phyloP scores from a whole-genome alignment of 176 grass and related monocot species.

The Aegilops longissima region DNA sequence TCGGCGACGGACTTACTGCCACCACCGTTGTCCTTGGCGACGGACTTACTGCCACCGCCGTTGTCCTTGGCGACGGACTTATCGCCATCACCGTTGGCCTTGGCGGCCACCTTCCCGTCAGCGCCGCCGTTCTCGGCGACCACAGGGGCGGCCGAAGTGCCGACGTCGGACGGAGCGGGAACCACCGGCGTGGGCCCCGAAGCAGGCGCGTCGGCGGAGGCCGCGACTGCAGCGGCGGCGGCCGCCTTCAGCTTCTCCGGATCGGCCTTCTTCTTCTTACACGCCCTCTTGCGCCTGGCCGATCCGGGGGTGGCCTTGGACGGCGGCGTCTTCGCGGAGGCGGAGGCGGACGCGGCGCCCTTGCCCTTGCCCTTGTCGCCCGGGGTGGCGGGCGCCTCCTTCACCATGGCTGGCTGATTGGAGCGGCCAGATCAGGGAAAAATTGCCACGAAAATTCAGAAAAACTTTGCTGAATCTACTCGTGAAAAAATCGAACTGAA shows the following conservation, averaged over 20 bases:
- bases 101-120: background rate
- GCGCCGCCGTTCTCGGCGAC: background rate
- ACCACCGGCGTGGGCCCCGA: background rate
- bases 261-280: slow-evolving; percentile 30
- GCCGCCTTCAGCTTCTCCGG: slow-evolving; percentile 24
- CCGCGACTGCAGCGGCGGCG: background rate
- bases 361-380: slow-evolving; percentile 19
- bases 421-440: background rate
- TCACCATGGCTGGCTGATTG: slow-evolving; percentile 51
- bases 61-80: background rate
- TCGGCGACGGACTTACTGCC: background rate
- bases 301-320: slow-evolving; percentile 15
- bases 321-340: background rate
- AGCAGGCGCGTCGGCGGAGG: background rate
- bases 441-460: background rate
- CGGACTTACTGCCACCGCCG: background rate
- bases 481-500: background rate
- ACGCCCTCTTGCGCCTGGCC: background rate
- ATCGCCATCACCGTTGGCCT: background rate
- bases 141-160: background rate
- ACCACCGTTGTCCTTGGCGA: background rate
- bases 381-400: slow-evolving; percentile 16
- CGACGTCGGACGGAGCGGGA: background rate
- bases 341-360: slow-evolving; percentile 1
- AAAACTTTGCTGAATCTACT: background rate